Conservation (phyloP, 495 filamentous ascomycete species). For the Glonium stellatum region DNA sequence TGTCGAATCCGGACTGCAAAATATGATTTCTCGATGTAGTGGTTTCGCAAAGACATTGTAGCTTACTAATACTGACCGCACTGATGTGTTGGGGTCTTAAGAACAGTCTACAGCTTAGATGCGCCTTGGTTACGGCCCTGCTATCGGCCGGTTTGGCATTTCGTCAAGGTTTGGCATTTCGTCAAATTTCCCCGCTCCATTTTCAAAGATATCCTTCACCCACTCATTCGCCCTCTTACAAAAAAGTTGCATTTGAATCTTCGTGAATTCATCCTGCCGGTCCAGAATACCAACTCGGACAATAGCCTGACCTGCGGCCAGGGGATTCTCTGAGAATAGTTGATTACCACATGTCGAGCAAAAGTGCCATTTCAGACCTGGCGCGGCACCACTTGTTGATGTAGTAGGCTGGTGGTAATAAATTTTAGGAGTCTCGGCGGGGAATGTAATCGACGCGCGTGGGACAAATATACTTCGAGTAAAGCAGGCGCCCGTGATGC, state of each 20-base stretch:
- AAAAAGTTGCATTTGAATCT: not conserved
- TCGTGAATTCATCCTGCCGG: not conserved
- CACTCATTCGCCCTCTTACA: not conserved
- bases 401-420: not conserved
- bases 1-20: no score
- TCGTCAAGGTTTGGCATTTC: not conserved
- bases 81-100: no score
- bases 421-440: not conserved
- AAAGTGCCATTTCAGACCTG: not conserved
- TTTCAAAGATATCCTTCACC: not conserved
- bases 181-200: not conserved
- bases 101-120: no score
- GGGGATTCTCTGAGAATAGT: not conserved
- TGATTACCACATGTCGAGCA: not conserved
- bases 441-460: not conserved
- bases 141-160: no score
- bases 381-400: no score
- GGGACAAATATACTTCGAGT: not conserved
- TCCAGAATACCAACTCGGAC: not conserved
- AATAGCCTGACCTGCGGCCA: not conserved
- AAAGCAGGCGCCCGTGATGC: not conserved
- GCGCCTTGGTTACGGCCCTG: no score
- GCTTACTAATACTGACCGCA: no score
- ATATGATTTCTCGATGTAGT: no score
- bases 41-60: no score